Evolutionary conservation across 2,329 filamentous ascomycete species (phyloP).

Genomic region (Penicillium sumatraense): DNA sequence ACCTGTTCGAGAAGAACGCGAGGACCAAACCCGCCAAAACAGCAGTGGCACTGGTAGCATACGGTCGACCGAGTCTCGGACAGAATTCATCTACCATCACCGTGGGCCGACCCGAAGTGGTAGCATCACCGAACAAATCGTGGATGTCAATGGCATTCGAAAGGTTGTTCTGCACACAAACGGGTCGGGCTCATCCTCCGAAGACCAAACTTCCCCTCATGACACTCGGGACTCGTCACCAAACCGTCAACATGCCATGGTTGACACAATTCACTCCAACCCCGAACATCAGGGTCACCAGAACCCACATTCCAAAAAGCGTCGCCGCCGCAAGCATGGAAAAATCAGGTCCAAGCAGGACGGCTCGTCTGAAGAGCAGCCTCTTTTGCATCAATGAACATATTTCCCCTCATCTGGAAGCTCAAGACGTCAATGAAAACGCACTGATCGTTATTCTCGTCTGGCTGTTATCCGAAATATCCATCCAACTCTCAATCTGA

Average conservation of each 20-base stretch:
- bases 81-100: constrained; percentile 36
- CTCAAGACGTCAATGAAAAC: neutral
- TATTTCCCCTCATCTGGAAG: neutral
- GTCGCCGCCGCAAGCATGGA: neutral
- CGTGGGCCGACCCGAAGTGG: constrained; percentile 67
- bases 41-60: constrained; percentile 30
- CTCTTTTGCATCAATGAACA: neutral
- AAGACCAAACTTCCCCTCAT: constrained; percentile 20
- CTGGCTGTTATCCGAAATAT: too few relatives aligned
- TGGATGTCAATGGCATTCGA: constrained; percentile 73
- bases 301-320: neutral
- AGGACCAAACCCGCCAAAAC: constrained; percentile 29
- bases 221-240: constrained; percentile 15
- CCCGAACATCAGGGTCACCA: neutral
- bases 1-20: constrained; percentile 35
- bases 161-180: constrained; percentile 77
- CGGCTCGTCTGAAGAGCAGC: neutral
- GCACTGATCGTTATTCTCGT: neutral
- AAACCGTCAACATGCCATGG: neutral
- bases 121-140: constrained; percentile 78
- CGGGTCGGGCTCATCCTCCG: constrained; percentile 56
- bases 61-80: constrained; percentile 26
- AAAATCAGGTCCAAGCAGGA: neutral
- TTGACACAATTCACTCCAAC: too few relatives aligned
- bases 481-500: too few relatives aligned